Evolutionary conservation across 169 alveolate genomes (phyloP), one percentile per base, ranked within the genome.

Genomic region (Eimeria maxima): DNA sequence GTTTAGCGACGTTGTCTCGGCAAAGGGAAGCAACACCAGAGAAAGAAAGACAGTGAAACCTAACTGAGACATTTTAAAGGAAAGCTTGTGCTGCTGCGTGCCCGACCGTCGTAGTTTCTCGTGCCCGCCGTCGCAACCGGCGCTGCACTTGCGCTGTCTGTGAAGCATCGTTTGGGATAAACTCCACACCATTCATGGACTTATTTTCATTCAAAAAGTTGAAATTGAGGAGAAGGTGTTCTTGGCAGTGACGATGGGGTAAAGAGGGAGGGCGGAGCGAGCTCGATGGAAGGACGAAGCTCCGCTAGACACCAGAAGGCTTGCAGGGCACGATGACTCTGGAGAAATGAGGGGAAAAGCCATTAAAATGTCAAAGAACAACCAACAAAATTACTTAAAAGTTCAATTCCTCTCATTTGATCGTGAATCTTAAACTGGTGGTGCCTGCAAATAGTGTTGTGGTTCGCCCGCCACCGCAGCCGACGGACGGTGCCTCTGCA

Each of bases 391-490:
- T 5, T 24, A 20, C 6, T 65, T 65, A 3, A n/a, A 65, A 22
- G 8, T 38, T 0, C 74, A 65, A 65, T 6, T 65, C 7, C 14
- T 4, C 3, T 0, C 6, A 6, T 20, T 65, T 65, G 42, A 1
- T 1, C 5, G 14, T 3, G 42, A 6, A 1, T 65, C 6, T 8
- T 65, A 8, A n/a, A 20, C 42, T 65, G 4, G 74, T n/a, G 10
- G 33, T 8, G 13, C 10, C 74, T 3, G 74, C 3, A 65, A 38
- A 0, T 8, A 18, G 2, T 18, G n/a, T 18, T n/a, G 6, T 65
- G 74, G 42, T 65, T 38, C 42, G 42, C 74, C 74, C 74, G 74
- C 74, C 74, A 24, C 42, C 74, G 42, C 74, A 65, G 74, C 74
- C 74, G 74, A 65, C 74, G 18, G 42, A n/a, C 33, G 8, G 42